phyloP scores from a whole-genome alignment of 345 rosid genomes.

The Stellera chamaejasme region DNA sequence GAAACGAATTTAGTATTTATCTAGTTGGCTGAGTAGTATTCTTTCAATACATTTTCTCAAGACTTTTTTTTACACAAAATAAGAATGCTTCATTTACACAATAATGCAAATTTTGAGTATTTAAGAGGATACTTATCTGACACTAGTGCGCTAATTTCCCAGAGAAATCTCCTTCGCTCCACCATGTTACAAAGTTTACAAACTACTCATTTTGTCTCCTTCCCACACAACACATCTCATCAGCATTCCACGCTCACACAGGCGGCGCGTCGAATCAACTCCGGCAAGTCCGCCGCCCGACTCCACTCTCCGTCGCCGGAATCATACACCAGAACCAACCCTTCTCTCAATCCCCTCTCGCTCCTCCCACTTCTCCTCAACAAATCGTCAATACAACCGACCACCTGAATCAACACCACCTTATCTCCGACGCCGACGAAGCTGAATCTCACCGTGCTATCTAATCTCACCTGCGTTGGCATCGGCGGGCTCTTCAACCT shows the following conservation, averaged over 20 bases:
- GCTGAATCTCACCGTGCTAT: conserved; percentile 68
- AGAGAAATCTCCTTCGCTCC: not conserved
- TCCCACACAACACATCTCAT: conserved; percentile 1
- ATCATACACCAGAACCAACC: conserved; percentile 62
- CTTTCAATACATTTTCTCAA: too few relatives aligned
- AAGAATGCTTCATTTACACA: conserved; percentile 1
- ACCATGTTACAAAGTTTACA: conserved; percentile 9
- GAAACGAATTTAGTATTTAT: too few relatives aligned
- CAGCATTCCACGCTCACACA: conserved; percentile 66
- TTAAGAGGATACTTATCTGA: too few relatives aligned
- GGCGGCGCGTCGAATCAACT: conserved; percentile 70
- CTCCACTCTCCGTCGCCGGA: conserved; percentile 55
- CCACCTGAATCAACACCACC: conserved; percentile 70
- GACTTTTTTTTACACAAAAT: too few relatives aligned
- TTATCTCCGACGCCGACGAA: conserved; percentile 60
- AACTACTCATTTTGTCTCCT: conserved; percentile 16
- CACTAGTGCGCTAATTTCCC: too few relatives aligned
- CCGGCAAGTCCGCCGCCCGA: conserved; percentile 69
- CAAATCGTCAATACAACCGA: conserved; percentile 74
- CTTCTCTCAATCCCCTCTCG: conserved; percentile 43
- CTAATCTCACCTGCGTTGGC: conserved; percentile 60
- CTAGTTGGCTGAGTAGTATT: too few relatives aligned
- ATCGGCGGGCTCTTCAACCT: conserved; percentile 69
- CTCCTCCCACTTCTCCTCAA: conserved; percentile 70
- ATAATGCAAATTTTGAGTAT: not conserved